These are phyloP conservation scores for Paraphaeosphaeria sporulosa DNA, from an alignment of 2,329 filamentous ascomycete genomes.

Conservation along the genomic window DNA sequence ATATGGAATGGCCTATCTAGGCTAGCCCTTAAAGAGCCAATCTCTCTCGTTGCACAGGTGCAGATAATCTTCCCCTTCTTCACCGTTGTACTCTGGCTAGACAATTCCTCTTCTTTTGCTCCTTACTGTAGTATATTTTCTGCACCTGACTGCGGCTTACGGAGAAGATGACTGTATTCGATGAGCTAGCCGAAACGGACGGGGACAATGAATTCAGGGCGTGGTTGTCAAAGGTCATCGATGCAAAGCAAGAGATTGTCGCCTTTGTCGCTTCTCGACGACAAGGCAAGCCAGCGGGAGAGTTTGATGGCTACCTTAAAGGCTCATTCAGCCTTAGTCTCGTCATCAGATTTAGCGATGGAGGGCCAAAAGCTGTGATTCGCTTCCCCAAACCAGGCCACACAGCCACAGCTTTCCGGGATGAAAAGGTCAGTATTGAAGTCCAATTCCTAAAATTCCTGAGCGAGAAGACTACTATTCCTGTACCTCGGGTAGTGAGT, in stretches of 20 bases:
- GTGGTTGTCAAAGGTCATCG: conserved; percentile 28
- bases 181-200: conserved; percentile 33
- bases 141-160: too few species aligned
- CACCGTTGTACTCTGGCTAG: too few species aligned
- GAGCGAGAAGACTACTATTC: conserved; percentile 25
- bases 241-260: conserved; percentile 32
- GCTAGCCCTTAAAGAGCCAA: too few species aligned
- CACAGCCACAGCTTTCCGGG: conserved; percentile 22
- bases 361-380: conserved; percentile 27
- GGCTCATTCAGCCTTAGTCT: conserved; percentile 32
- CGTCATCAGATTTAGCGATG: conserved; percentile 25
- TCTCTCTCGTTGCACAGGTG: too few species aligned
- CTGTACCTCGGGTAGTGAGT: conserved; percentile 23
- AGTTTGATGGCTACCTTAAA: conserved; percentile 30
- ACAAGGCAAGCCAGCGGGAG: conserved; percentile 15
- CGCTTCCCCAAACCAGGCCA: conserved; percentile 31
- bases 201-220: conserved; percentile 27
- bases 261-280: conserved; percentile 26
- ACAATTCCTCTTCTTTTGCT: too few species aligned
- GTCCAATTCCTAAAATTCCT: conserved; percentile 26
- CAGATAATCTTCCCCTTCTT: too few species aligned
- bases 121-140: too few species aligned
- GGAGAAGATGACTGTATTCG: conserved; percentile 28
- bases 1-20: too few species aligned
- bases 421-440: conserved; percentile 29